Base-by-base conservation (phyloP, 345 rosid genomes). In the Gossypium anomalum region DNA sequence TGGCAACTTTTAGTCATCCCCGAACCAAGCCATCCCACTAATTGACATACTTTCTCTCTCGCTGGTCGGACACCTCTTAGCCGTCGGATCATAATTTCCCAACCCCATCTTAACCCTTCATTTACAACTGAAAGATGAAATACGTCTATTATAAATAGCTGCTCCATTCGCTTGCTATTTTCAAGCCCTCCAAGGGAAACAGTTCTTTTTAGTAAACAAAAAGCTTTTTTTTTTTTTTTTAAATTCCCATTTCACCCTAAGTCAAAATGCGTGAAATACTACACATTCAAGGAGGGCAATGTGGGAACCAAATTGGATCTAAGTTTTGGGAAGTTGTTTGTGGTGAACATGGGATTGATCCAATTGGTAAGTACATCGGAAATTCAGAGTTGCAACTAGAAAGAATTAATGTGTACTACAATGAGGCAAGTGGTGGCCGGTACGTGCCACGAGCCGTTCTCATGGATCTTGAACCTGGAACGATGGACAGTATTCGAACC, bases 201-300 rank as follows among this genome's bases (percentile, higher is more conserved):
- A 12, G 41, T 59, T 25, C 41, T 2, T 47, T 16, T 15, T 8
- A 8, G 49, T 19, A 9, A 34, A n/a, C 14, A 10, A 61, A 27
- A 9, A 34, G 4, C 4, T 57, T 6, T 12, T 13, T n/a, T 23
- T 12, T 13, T n/a, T 23, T 14, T 41, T 29, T 29, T 29, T 4
- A 29, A 29, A 29, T 47, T 17, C 51, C 74, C 9, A 29, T 67
- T 60, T 47, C 47, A 49, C 65, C 67, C 20, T 29, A 20, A 53
- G 64, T 73, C 67, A 70, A 58, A 44, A 82, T 82, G 82, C 78
- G 82, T 9, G 85, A 82, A 52, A 82, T 77, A 73, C 80, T 82
- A 53, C 85, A 77, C 80, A 79, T 82, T 58, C 85, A 82, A 71
- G 80, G 82, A 74, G 80, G 85, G 67, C 82, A 82, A 74, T 82